phyloP scores from a whole-genome alignment of 2,329 filamentous ascomycete species.

The Phymatotrichopsis omnivora region DNA sequence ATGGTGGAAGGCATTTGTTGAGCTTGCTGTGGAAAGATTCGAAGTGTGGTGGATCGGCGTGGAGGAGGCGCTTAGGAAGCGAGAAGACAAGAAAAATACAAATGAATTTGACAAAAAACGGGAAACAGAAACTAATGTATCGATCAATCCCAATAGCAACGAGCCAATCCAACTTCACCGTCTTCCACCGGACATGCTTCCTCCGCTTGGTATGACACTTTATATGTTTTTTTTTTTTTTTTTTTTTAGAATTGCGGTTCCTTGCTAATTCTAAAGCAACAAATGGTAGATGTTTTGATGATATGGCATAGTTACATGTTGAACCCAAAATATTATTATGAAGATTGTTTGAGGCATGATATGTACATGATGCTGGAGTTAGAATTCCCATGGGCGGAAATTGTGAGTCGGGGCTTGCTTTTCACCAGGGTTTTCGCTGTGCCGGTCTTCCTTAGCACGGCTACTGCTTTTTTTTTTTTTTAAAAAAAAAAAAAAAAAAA shows the following conservation, averaged over 20 bases:
- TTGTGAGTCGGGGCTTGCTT: constrained; percentile 42
- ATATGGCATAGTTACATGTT: constrained; percentile 72
- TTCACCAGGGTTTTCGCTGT: no score
- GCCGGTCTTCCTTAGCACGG: constrained; percentile 36
- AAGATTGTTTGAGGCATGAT: constrained; percentile 57
- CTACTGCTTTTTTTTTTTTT: background rate
- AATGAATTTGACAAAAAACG: constrained; percentile 20
- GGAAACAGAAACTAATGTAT: constrained; percentile 24
- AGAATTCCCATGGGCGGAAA: constrained; percentile 56
- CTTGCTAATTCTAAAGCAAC: constrained; percentile 8
- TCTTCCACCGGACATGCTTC: constrained; percentile 43
- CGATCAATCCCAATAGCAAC: no score
- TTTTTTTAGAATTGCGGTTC: constrained; percentile 8
- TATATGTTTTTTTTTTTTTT: constrained; percentile 7
- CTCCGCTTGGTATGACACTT: constrained; percentile 53
- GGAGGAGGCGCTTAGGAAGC: constrained; percentile 32
- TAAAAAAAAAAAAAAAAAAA: no score
- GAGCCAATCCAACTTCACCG: no score
- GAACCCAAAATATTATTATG: constrained; percentile 62
- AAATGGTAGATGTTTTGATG: constrained; percentile 55
- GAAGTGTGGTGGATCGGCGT: constrained; percentile 51
- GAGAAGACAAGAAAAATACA: constrained; percentile 31
- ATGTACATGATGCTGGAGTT: constrained; percentile 48
- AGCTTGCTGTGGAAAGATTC: constrained; percentile 59
- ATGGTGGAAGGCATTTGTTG: constrained; percentile 60